Evolutionary conservation across 2,329 filamentous ascomycete genomes (phyloP).

Genomic region (Monosporascus sp.): DNA sequence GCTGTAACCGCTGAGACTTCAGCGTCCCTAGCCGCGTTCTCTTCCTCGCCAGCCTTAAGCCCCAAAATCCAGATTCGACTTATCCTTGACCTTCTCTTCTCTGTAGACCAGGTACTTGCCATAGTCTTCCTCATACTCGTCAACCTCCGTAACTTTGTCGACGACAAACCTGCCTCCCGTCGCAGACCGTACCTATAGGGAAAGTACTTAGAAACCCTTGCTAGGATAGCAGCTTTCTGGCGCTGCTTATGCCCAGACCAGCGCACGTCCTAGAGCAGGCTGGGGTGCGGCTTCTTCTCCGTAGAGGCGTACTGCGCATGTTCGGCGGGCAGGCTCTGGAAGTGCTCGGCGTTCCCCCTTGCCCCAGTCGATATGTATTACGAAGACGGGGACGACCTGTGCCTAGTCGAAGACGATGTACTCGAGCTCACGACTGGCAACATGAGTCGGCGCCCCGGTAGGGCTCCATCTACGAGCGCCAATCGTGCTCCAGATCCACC

Average conservation of each 20-base stretch:
- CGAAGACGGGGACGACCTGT: constrained; percentile 40
- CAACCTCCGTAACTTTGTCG: constrained; percentile 38
- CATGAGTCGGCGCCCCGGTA: constrained; percentile 30
- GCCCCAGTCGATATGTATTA: constrained; percentile 39
- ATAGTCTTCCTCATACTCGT: constrained; percentile 38
- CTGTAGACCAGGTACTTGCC: constrained; percentile 33
- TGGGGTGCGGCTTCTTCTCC: constrained; percentile 11
- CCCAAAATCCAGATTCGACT: constrained; percentile 16
- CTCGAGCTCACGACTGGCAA: constrained; percentile 31
- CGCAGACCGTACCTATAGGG: constrained; percentile 40
- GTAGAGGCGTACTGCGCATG: constrained; percentile 10
- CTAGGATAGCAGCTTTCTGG: constrained; percentile 31
- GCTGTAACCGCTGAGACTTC: neutral
- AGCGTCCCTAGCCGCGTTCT: constrained; percentile 5
- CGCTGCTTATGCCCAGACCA: constrained; percentile 31
- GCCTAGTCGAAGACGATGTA: constrained; percentile 39
- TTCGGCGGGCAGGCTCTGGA: constrained; percentile 15
- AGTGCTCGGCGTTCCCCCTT: constrained; percentile 26
- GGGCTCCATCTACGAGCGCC: constrained; percentile 19
- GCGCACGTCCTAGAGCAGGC: constrained; percentile 11
- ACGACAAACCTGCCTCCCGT: constrained; percentile 37
- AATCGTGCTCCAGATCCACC: constrained; percentile 24
- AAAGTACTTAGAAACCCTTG: constrained; percentile 40
- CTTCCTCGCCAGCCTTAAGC: constrained; percentile 14
- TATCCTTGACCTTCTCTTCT: constrained; percentile 16